phyloP scores from a whole-genome alignment of 305 asterid genomes.

The Plantago lanceolata region DNA sequence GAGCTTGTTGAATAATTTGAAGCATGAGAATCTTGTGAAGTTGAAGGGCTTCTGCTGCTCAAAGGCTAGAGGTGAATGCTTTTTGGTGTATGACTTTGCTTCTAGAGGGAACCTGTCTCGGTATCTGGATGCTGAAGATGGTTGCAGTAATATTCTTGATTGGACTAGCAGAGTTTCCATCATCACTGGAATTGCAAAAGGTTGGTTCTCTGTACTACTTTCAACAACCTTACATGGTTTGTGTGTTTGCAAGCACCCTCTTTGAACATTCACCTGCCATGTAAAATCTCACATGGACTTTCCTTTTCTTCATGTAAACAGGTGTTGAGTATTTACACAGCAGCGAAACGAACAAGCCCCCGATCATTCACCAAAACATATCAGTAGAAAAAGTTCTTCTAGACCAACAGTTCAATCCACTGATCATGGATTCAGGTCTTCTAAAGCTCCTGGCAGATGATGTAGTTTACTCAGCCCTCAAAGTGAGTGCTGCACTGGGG shows the following conservation, averaged over 20 bases:
- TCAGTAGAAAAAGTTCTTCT: slow-evolving; percentile 73
- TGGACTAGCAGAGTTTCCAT: slow-evolving; percentile 77
- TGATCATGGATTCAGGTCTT: slow-evolving; percentile 74
- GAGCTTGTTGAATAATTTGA: slow-evolving; percentile 58
- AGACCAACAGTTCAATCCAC: slow-evolving; percentile 55
- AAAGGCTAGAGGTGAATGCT: slow-evolving; percentile 79
- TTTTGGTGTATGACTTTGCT: slow-evolving; percentile 72
- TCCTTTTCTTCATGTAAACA: slow-evolving; percentile 24
- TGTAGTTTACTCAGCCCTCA: slow-evolving; percentile 87
- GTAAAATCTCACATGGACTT: neutral
- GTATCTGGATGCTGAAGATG: slow-evolving; percentile 55
- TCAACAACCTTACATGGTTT: too few species aligned
- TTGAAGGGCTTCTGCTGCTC: slow-evolving; percentile 86
- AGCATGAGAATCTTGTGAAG: slow-evolving; percentile 65
- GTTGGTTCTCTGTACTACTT: slow-evolving; percentile 32
- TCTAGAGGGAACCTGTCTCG: slow-evolving; percentile 55
- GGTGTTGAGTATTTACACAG: slow-evolving; percentile 74
- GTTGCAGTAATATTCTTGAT: slow-evolving; percentile 40
- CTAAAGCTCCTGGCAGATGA: slow-evolving; percentile 87
- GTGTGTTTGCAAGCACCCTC: neutral
- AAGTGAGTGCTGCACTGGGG: slow-evolving; percentile 88
- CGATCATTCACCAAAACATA: slow-evolving; percentile 76
- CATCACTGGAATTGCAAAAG: slow-evolving; percentile 85
- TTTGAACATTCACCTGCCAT: neutral
- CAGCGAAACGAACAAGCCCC: slow-evolving; percentile 49